Conservation (phyloP, 2,329 filamentous ascomycete species). For the Tympanopsis confertula region DNA sequence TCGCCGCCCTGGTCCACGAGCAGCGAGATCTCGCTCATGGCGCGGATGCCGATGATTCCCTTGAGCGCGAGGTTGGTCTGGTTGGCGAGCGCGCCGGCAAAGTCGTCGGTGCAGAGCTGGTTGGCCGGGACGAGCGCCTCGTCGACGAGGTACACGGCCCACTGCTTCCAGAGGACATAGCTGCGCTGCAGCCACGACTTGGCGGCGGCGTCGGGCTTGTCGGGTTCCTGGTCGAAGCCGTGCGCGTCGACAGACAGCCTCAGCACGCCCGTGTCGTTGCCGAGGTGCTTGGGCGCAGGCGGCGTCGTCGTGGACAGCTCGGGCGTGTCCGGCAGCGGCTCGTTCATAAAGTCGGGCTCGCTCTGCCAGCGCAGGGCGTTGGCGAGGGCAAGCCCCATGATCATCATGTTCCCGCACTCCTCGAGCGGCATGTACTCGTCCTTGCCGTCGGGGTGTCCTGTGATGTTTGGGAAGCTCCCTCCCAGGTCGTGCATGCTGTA, state of each 20-base stretch:
- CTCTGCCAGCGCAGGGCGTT: slow-evolving; percentile 60
- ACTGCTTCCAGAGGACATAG: slow-evolving; percentile 63
- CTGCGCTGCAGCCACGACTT: slow-evolving; percentile 31
- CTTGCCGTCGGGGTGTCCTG: slow-evolving; percentile 57
- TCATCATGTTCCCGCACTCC: slow-evolving; percentile 66
- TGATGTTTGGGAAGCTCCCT: slow-evolving; percentile 63
- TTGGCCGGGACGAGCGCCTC: slow-evolving; percentile 59
- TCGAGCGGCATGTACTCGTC: slow-evolving; percentile 70
- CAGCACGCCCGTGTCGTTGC: slow-evolving; percentile 3
- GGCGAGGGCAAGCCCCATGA: slow-evolving; percentile 66
- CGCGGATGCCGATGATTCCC: slow-evolving; percentile 67
- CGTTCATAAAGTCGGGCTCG: slow-evolving; percentile 38
- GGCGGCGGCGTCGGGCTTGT: slow-evolving; percentile 30
- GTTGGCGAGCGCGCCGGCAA: slow-evolving; percentile 62
- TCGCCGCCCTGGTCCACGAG: slow-evolving; percentile 43
- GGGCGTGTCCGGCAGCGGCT: slow-evolving; percentile 32
- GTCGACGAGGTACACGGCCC: slow-evolving; percentile 63
- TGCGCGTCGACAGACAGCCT: slow-evolving; percentile 11
- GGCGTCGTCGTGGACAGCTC: slow-evolving; percentile 5
- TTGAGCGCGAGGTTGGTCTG: slow-evolving; percentile 70
- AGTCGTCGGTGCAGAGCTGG: slow-evolving; percentile 68
- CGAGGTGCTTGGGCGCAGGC: slow-evolving; percentile 30
- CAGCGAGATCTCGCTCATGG: slow-evolving; percentile 58
- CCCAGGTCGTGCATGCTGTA: slow-evolving; percentile 73
- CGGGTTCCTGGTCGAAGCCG: slow-evolving; percentile 51